Evolutionary conservation across 345 rosid genomes (phyloP), one percentile per base, ranked within the genome.

Genomic region (Arabidopsis arenosa): DNA sequence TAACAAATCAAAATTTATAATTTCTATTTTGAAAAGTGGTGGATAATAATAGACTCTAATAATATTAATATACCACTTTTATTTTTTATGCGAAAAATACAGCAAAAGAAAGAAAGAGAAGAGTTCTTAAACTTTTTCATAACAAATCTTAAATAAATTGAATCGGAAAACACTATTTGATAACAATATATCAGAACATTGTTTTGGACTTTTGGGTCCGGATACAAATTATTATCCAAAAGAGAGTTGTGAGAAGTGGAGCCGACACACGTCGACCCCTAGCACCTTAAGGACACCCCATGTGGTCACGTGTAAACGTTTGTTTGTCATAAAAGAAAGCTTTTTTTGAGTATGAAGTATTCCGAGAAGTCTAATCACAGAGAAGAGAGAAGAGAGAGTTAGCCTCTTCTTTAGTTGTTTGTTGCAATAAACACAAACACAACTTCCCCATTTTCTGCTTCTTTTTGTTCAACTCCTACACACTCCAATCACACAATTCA

Each of bases 271-370:
- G 80, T 70, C 75, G 69, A 61, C 40, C 3, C 39, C 9, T 48
- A 65, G 58, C 48, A 21, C 12, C 37, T 48, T 57, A 21, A 17
- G 13, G 68, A 75, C 79, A 68, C 41, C 64, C 75, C 80, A 76
- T 76, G 80, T 69, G 80, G 70, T 76, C 80, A 76, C 80, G 80
- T 76, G 80, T 68, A 68, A 60, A 51, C 69, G 68, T 52, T 60
- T 41, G 69, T 52, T 61, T 61, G 40, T 69, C 58, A 7, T 58
- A 58, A 68, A 61, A 66, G 41, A 66, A 64, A 62, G 76, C 0
- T 64, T 35, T 18, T 56, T 6, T 18, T 9, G 44, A 51, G 30
- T 73, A 37, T 51, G 35, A 72, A 74, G 66, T 56, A 75, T 48
- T 47, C 49, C n/a, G 65, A 66, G 21, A 74, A 66, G 37, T 54